Evolutionary conservation across 179 eudicot species (phyloP).

Genomic region (Silene vulgaris): DNA sequence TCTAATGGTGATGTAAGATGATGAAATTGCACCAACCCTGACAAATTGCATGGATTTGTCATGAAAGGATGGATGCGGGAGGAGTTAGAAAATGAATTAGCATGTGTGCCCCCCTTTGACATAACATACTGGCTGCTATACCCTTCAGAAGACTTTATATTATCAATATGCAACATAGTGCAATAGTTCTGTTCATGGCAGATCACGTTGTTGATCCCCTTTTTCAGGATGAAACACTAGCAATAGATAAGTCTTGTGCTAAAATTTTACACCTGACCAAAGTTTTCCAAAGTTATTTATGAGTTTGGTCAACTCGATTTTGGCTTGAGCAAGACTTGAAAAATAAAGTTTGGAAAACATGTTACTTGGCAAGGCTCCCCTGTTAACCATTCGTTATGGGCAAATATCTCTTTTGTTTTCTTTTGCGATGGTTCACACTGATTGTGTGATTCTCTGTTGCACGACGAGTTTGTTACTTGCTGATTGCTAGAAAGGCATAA

Average conservation of each 20-base stretch:
- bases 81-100: not conserved
- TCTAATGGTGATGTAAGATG: slow-evolving; percentile 3
- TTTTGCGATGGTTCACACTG: not conserved
- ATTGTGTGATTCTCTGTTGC: not conserved
- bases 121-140: not conserved
- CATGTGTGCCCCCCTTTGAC: not conserved
- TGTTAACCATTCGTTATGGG: not conserved
- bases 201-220: not conserved
- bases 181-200: not conserved
- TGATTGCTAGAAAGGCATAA: not conserved
- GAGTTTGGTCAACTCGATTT: slow-evolving; percentile 3
- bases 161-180: not conserved
- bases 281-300: not conserved
- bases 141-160: not conserved
- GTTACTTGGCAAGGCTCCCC: not conserved
- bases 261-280: not conserved
- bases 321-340: not conserved
- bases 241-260: not conserved
- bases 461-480: not conserved
- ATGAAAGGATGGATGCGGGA: not conserved
- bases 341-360: not conserved
- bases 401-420: not conserved
- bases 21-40: not conserved
- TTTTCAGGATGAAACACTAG: not conserved
- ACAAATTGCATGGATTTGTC: slow-evolving; percentile 1